A percentile compares a stretch with the other conserved stretches of the same genome.
phyloP scores from a whole-genome alignment of 805 yeast genomes.

The Suhomyces xylopsoci region DNA sequence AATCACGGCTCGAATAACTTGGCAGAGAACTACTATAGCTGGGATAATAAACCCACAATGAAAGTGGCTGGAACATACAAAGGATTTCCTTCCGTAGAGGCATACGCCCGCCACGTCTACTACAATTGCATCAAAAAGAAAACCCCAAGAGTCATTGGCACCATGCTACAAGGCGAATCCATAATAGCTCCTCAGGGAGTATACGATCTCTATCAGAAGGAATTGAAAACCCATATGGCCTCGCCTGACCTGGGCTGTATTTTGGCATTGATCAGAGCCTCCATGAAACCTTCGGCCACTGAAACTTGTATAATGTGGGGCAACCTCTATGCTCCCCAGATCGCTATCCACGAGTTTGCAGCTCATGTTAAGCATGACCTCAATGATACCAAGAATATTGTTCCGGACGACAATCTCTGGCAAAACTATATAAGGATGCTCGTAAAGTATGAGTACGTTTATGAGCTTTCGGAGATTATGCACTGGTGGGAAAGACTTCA shows the following conservation, averaged over 20 bases:
- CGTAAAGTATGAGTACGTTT: slow-evolving; percentile 43
- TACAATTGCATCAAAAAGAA: slow-evolving; percentile 18
- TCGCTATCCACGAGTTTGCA: slow-evolving; percentile 58
- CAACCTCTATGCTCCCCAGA: slow-evolving; percentile 52
- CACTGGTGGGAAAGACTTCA: slow-evolving; percentile 53
- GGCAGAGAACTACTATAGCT: slow-evolving; percentile 9
- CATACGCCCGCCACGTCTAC: slow-evolving; percentile 29
- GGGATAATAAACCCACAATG: slow-evolving; percentile 11
- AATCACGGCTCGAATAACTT: slow-evolving; percentile 6
- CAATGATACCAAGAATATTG: slow-evolving; percentile 17
- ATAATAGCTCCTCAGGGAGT: slow-evolving; percentile 24
- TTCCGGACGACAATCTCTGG: slow-evolving; percentile 50
- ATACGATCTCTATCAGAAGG: slow-evolving; percentile 26
- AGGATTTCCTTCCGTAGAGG: slow-evolving; percentile 10
- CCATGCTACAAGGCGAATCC: slow-evolving; percentile 38
- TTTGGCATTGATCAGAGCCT: slow-evolving; percentile 48
- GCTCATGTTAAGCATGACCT: slow-evolving; percentile 25
- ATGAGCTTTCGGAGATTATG: slow-evolving; percentile 49
- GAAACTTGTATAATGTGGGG: slow-evolving; percentile 44
- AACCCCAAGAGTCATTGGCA: slow-evolving; percentile 27
- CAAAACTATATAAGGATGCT: slow-evolving; percentile 50
- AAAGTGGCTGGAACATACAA: slow-evolving; percentile 1
- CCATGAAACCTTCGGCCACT: slow-evolving; percentile 23
- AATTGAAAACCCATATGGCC: slow-evolving; percentile 15
- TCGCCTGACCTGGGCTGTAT: slow-evolving; percentile 31